Conservation (phyloP, 2,329 filamentous ascomycete species). For the Alternaria novae-zelandiae region DNA sequence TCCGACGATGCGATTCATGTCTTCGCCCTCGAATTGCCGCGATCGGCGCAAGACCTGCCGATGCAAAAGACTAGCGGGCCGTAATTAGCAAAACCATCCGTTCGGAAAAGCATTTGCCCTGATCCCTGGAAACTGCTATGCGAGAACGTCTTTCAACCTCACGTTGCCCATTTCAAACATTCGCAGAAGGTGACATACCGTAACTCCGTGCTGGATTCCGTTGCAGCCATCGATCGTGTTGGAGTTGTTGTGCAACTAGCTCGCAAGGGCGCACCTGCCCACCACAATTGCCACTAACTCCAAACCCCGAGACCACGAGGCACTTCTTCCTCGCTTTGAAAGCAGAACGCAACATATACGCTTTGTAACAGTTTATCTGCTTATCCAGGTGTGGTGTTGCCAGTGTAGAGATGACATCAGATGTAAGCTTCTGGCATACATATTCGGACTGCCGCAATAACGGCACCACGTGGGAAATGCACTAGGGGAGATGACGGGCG, state of each 20-base stretch:
- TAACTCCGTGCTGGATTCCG: neutral
- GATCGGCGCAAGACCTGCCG: conserved; percentile 1
- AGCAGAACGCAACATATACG: neutral
- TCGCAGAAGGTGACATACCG: fast-evolving
- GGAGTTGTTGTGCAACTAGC: neutral
- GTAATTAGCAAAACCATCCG: neutral
- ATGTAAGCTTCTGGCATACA: neutral
- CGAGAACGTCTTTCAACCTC: neutral
- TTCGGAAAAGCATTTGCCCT: neutral
- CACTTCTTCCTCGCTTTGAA: neutral
- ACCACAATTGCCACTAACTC: neutral
- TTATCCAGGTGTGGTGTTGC: neutral
- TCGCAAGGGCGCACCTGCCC: neutral
- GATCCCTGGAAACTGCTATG: neutral
- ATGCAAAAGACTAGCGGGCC: neutral
- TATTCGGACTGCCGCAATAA: neutral
- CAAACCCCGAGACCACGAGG: neutral
- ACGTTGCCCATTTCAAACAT: fast-evolving
- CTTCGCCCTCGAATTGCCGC: neutral
- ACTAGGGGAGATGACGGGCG: neutral
- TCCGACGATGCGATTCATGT: neutral
- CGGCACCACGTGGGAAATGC: neutral
- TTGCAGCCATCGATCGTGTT: neutral
- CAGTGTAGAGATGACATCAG: neutral
- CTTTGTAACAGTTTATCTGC: neutral